phyloP scores from a whole-genome alignment of 306 rosid species.

The Elaeagnus macrophylla region DNA sequence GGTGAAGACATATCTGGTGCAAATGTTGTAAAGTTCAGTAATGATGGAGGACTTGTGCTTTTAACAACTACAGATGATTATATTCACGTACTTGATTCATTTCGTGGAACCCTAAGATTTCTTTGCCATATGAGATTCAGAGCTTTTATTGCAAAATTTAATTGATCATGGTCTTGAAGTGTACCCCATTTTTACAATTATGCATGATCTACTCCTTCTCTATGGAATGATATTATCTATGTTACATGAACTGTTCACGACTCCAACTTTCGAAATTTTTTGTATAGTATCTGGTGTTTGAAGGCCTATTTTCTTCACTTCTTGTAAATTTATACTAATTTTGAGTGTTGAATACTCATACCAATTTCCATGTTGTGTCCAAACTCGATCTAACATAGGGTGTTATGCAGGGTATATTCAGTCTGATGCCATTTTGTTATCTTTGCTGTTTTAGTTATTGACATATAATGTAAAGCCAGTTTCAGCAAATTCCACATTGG shows the following conservation, averaged over 20 bases:
- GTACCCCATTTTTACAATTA: background rate
- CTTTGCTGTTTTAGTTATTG: slow-evolving; percentile 44
- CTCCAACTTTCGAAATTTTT: no score
- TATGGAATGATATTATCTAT: no score
- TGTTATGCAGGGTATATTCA: no score
- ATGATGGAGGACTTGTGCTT: slow-evolving; percentile 87
- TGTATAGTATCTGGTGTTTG: no score
- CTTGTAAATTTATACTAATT: no score
- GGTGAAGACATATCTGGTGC: slow-evolving; percentile 91
- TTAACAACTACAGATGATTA: slow-evolving; percentile 75
- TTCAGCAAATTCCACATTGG: slow-evolving; percentile 67
- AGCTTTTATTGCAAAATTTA: background rate
- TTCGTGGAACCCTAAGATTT: slow-evolving; percentile 85
- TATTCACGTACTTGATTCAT: slow-evolving; percentile 85
- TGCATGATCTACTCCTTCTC: slow-evolving; percentile 11
- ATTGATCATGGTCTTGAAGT: slow-evolving; percentile 8
- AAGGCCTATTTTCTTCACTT: no score
- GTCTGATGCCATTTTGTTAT: slow-evolving; percentile 5
- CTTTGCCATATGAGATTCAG: slow-evolving; percentile 9
- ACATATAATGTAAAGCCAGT: slow-evolving; percentile 72
- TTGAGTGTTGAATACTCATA: no score
- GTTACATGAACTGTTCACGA: no score
- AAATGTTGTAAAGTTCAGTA: slow-evolving; percentile 87
- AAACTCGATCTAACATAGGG: no score
- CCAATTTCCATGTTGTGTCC: no score